Conservation (phyloP, 1,284 basidiomycete species). For the Hymenochaete sp. region DNA sequence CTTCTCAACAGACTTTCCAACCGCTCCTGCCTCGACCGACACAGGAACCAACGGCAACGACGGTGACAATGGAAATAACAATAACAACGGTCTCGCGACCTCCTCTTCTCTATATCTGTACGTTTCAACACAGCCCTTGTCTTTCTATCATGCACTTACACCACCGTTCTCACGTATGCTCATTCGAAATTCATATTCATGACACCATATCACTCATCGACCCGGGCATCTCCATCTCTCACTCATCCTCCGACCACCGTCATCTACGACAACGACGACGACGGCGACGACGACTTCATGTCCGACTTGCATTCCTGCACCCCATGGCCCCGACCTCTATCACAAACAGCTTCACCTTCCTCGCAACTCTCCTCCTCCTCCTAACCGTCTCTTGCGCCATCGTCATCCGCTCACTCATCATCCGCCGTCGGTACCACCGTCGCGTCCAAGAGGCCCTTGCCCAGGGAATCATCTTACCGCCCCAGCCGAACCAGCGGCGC, state of each 20-base stretch:
- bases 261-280: neutral
- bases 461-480: constrained; percentile 24
- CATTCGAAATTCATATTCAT: neutral
- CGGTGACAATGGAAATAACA: constrained; percentile 24
- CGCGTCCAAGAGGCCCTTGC: constrained; percentile 30
- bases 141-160: constrained; percentile 5
- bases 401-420: constrained; percentile 29
- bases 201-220: neutral
- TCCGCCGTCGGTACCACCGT: constrained; percentile 27
- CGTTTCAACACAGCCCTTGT: constrained; percentile 28
- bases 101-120: constrained; percentile 16
- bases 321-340: constrained; percentile 20
- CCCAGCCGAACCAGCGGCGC: constrained; percentile 22
- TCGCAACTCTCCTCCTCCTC: constrained; percentile 28
- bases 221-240: neutral
- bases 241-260: neutral
- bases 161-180: neutral
- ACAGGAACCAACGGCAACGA: constrained; percentile 27
- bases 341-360: constrained; percentile 26
- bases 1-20: constrained; percentile 28
- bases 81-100: constrained; percentile 2
- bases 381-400: constrained; percentile 30
- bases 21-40: constrained; percentile 23
- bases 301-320: neutral
- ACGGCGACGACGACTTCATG: neutral